Percentiles rank a stretch among this genome's conserved stretches.
Conservation (phyloP, 257 asterid genomes). For the Paulownia fortunei region DNA sequence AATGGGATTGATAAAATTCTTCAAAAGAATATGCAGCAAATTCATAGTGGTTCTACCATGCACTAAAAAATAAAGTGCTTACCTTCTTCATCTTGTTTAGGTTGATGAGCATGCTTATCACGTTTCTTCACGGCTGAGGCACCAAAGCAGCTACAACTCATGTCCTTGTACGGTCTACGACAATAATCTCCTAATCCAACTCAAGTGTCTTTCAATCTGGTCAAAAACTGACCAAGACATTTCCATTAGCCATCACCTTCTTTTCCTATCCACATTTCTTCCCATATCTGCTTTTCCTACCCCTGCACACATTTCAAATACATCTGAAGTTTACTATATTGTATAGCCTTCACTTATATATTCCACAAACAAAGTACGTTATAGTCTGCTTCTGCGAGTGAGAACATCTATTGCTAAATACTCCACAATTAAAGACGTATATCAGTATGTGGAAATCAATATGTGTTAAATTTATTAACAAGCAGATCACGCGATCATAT, state of each 20-base stretch:
- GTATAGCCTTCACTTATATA: neutral
- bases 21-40: conserved; percentile 13
- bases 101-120: conserved; percentile 37
- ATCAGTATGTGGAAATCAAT: neutral
- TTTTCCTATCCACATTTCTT: conserved; percentile 30
- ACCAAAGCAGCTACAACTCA: conserved; percentile 80
- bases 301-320: conserved; percentile 29
- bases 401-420: conserved; percentile 2
- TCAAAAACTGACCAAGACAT: conserved; percentile 26
- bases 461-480: neutral
- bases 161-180: conserved; percentile 41
- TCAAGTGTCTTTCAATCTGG: conserved; percentile 36
- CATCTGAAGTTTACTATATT: neutral
- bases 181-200: conserved; percentile 32
- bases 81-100: conserved; percentile 63
- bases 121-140: conserved; percentile 39
- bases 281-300: conserved; percentile 21
- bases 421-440: conserved; percentile 10
- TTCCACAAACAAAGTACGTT: neutral
- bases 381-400: conserved; percentile 7
- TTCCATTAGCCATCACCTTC: conserved; percentile 35
- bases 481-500: neutral
- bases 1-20: conserved; percentile 13
- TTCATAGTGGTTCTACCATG: neutral
- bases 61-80: conserved; percentile 27